Conservation (phyloP, 106 monocot species). For the Iris macrosiphon region DNA sequence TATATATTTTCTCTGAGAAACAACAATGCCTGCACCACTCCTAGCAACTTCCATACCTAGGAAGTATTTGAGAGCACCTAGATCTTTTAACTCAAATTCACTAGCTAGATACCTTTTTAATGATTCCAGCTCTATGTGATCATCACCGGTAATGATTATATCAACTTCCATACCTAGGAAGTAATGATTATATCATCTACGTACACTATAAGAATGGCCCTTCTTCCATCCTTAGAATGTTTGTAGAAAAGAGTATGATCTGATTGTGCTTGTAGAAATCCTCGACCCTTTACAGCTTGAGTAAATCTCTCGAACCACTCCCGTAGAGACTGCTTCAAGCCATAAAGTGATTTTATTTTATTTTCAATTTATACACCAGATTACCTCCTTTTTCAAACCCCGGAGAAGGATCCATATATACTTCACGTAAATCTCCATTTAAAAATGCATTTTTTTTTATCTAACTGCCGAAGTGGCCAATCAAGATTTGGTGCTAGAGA, state of each 20-base stretch:
- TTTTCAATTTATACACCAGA: neutral
- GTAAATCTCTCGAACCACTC: neutral
- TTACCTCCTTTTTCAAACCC: slow-evolving; percentile 4
- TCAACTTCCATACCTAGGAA: too few species aligned
- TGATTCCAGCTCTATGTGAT: neutral
- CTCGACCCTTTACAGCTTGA: neutral
- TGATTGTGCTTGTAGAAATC: neutral
- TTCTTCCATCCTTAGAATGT: neutral
- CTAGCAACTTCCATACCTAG: neutral
- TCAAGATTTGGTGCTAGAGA: neutral
- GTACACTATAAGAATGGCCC: neutral
- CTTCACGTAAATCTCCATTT: neutral
- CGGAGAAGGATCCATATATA: neutral
- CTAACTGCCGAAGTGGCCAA: neutral
- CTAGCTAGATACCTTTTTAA: neutral
- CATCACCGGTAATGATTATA: neutral
- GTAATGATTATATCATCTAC: neutral
- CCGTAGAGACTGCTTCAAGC: neutral
- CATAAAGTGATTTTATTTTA: neutral
- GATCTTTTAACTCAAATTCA: neutral
- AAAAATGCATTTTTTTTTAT: neutral
- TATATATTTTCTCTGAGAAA: neutral
- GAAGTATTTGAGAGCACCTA: neutral
- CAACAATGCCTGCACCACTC: neutral
- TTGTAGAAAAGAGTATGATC: neutral